phyloP scores from a whole-genome alignment of 495 filamentous ascomycete genomes.

The Niebla homalea region DNA sequence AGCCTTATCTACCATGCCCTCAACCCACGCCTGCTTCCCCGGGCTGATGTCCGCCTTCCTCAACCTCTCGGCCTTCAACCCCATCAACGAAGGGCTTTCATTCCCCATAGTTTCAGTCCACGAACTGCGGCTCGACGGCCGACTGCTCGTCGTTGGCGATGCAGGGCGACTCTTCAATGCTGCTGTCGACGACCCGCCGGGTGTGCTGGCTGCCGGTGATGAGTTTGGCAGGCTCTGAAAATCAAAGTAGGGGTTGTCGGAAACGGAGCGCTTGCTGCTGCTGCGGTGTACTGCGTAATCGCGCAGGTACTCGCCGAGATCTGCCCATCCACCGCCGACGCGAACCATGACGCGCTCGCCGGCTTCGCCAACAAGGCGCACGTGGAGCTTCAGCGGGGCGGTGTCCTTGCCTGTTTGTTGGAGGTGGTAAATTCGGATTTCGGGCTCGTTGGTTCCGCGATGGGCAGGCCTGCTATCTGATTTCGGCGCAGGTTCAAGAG shows the following conservation, averaged over 20 bases:
- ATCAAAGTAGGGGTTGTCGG: slow-evolving; percentile 12
- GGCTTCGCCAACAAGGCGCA: slow-evolving; percentile 76
- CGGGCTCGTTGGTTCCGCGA: slow-evolving; percentile 35
- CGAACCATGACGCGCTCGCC: slow-evolving; percentile 96
- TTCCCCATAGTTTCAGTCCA: slow-evolving; percentile 7
- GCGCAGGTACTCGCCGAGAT: slow-evolving; percentile 85
- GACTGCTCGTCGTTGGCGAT: not conserved
- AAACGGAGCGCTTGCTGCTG: slow-evolving; percentile 17
- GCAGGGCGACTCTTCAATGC: slow-evolving; percentile 2
- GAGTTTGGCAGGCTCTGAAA: slow-evolving; percentile 11
- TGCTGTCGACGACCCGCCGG: not conserved
- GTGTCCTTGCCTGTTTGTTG: slow-evolving; percentile 61
- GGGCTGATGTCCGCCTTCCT: slow-evolving; percentile 34
- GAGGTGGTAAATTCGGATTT: slow-evolving; percentile 85
- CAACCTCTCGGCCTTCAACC: slow-evolving; percentile 23
- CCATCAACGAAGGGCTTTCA: slow-evolving; percentile 25
- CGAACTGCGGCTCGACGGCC: slow-evolving; percentile 1
- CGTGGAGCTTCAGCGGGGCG: slow-evolving; percentile 81
- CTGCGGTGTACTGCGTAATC: slow-evolving; percentile 85
- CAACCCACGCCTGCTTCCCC: slow-evolving; percentile 38
- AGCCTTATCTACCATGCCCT: slow-evolving; percentile 16
- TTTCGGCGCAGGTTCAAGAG: slow-evolving; percentile 46
- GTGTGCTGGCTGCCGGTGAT: not conserved
- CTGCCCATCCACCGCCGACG: slow-evolving; percentile 92
- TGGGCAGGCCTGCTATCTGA: slow-evolving; percentile 18